Evolutionary conservation across 106 monocot genomes (phyloP), one percentile per base, ranked within the genome.

Genomic region (Dioscorea zingiberensis): DNA sequence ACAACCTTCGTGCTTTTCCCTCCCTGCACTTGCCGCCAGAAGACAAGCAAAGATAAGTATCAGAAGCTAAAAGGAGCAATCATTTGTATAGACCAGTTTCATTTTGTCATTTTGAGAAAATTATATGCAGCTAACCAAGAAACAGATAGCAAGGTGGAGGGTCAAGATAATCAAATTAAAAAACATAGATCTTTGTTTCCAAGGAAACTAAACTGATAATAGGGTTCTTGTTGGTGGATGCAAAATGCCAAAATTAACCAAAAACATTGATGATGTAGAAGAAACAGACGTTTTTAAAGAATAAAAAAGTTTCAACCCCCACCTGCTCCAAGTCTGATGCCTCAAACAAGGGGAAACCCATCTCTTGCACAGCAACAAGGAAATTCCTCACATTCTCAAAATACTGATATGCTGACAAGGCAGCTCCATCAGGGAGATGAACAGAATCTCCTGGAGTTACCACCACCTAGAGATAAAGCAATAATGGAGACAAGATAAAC

Each of bases 321-420:
- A 98, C 97, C 91, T 98, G 83, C 66, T 98, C 97, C 13, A 98
- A 73, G 74, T 98, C 97, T 18, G 88, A 98, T 58, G 91, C 92
- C 72, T 98, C 92, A 73, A 98, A 98, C 19, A 71, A 72, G 0
- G 97, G 97, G 45, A 98, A 59, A 23, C 97, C 92, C 44, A 86
- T 81, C 22, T 92, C 86, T 62, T 89, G 84, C 23, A 81, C 74
- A 13, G 88, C 88, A 60, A 86, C 91, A 49, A 92, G 92, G 30
- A 86, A 98, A 62, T 98, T 98, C 29, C 97, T 79, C 12, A 98
- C 77, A 64, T 98, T 98, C 82, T 98, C 97, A 70, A 98, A 98
- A 62, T 98, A 98, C 57, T 98, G 97, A 69, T 83, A 98, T 17
- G 97, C 97, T 10, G 88, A 83, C 54, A 93, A 45, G 13, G 92